Conservation (phyloP, 768 basidiomycete species). For the Boletus insuetus region DNA sequence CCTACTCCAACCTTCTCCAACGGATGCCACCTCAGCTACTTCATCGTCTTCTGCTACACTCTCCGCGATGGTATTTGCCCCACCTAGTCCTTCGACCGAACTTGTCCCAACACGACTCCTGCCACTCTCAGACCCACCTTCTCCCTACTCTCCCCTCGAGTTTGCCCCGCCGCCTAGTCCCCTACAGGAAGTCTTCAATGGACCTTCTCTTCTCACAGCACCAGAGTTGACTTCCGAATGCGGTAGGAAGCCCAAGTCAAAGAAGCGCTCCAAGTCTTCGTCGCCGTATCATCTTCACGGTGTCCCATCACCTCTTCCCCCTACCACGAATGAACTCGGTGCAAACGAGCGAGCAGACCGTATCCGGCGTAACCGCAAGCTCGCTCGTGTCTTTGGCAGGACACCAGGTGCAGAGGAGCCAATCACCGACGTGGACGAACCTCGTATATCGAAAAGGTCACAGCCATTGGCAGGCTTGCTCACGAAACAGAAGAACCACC, state of each 20-base stretch:
- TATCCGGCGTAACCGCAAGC: conserved; percentile 70
- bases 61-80: conserved; percentile 30
- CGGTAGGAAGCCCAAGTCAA: conserved; percentile 15
- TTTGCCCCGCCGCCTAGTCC: conserved; percentile 24
- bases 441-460: conserved; percentile 18
- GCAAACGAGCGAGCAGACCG: conserved; percentile 68
- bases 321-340: conserved; percentile 66
- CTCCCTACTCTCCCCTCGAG: conserved; percentile 31
- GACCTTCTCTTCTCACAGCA: conserved; percentile 45
- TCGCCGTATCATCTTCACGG: conserved; percentile 24
- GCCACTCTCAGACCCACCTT: conserved; percentile 23
- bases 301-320: conserved; percentile 39
- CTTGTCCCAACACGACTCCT: conserved; percentile 7
- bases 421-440: conserved; percentile 25
- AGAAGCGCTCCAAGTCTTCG: conserved; percentile 28
- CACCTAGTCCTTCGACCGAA: conserved; percentile 24
- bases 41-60: conserved; percentile 21
- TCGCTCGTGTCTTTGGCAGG: conserved; percentile 77
- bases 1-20: conserved; percentile 10
- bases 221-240: conserved; percentile 47
- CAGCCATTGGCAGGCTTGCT: conserved; percentile 28
- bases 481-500: conserved; percentile 29
- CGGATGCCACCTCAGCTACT: conserved; percentile 1
- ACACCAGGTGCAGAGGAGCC: conserved; percentile 49
- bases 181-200: conserved; percentile 12